Evolutionary conservation across 176 grass and related monocot genomes (phyloP).

Genomic region (Panicum miliaceum): DNA sequence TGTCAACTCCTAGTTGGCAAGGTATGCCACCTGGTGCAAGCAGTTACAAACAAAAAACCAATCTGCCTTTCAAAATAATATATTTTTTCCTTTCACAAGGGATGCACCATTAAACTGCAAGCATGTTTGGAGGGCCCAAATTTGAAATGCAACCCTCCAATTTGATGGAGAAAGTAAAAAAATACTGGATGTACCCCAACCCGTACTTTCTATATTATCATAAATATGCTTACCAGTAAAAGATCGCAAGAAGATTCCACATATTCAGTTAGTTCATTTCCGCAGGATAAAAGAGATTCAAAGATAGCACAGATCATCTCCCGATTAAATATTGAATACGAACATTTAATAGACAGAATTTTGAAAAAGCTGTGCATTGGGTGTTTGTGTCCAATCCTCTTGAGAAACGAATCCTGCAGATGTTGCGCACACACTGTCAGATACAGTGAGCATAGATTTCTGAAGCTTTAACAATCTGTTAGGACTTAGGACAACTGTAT

Average conservation of each 20-base stretch:
- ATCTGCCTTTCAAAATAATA: neutral
- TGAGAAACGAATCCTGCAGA: slow-evolving; percentile 85
- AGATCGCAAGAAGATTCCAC: slow-evolving; percentile 60
- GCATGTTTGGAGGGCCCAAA: neutral
- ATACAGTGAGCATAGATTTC: slow-evolving; percentile 12
- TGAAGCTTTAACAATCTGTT: slow-evolving; percentile 18
- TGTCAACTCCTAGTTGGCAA: neutral
- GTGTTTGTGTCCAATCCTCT: slow-evolving; percentile 79
- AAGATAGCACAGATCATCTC: slow-evolving; percentile 78
- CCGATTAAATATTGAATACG: slow-evolving; percentile 74
- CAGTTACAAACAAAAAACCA: neutral
- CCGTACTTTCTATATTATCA: neutral
- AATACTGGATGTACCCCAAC: neutral
- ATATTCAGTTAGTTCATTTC: slow-evolving; percentile 46
- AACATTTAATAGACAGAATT: slow-evolving; percentile 71
- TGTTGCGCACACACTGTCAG: slow-evolving; percentile 41
- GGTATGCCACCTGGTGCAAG: neutral
- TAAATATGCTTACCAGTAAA: slow-evolving; percentile 68
- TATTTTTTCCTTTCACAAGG: neutral
- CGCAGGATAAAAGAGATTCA: slow-evolving; percentile 56
- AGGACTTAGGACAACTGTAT: slow-evolving; percentile 25
- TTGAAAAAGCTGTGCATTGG: slow-evolving; percentile 75
- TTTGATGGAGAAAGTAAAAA: neutral
- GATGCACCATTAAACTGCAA: neutral
- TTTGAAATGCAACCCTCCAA: neutral